phyloP scores from a whole-genome alignment of 176 grass and related monocot species.

The Eleusine indica region DNA sequence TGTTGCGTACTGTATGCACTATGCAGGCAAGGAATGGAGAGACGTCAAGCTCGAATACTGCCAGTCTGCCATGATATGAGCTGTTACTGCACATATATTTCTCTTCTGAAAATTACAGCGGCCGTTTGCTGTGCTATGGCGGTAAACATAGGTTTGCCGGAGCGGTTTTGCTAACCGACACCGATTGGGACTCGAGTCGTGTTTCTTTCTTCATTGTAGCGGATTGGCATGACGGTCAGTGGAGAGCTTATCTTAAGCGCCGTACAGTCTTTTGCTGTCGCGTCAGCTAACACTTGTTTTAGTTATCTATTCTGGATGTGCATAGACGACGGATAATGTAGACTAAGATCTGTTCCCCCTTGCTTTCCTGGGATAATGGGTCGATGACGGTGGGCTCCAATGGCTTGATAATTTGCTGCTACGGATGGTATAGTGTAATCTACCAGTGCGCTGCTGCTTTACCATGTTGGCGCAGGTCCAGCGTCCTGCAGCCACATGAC shows the following conservation, averaged over 20 bases:
- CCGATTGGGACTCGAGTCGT: not conserved
- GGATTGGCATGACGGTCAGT: not conserved
- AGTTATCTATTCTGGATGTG: slow-evolving; percentile 24
- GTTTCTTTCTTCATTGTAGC: not conserved
- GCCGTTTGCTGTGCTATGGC: not conserved
- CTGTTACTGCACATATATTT: not conserved
- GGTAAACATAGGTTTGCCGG: not conserved
- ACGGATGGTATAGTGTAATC: not conserved
- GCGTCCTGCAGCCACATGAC: no score
- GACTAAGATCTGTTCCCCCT: not conserved
- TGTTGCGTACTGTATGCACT: not conserved
- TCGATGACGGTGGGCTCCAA: not conserved
- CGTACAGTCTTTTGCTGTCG: not conserved
- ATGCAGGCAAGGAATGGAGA: not conserved
- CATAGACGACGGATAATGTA: not conserved
- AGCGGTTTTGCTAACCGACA: not conserved
- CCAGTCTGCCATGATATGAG: no score
- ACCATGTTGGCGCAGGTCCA: not conserved
- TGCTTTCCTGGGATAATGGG: not conserved
- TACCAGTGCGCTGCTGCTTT: not conserved
- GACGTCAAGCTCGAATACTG: not conserved
- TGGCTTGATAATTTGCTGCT: not conserved
- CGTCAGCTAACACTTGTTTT: slow-evolving; percentile 25
- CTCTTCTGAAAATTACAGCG: not conserved
- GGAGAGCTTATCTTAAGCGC: slow-evolving; percentile 40